A percentile compares a stretch with the other conserved stretches of the same genome.
phyloP scores from a whole-genome alignment of 495 filamentous ascomycete species.

The Aspergillus avenaceus region DNA sequence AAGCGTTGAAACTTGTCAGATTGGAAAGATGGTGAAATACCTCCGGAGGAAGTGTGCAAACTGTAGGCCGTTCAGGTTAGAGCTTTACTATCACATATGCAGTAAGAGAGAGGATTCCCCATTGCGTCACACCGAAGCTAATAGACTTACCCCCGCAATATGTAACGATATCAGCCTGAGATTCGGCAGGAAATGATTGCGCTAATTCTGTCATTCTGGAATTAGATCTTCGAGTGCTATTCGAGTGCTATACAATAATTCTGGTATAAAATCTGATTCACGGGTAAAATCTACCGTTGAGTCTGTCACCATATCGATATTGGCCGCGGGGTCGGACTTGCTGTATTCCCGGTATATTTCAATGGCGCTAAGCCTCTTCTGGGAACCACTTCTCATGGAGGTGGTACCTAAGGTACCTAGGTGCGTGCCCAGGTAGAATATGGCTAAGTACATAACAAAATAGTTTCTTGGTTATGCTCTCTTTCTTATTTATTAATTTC shows the following conservation, averaged over 20 bases:
- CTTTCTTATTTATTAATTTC: not conserved
- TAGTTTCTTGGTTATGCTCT: not conserved
- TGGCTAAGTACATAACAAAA: too few relatives aligned
- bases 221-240: not conserved
- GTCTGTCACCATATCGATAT: slow-evolving; percentile 5
- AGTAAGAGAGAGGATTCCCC: not conserved
- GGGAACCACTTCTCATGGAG: too few relatives aligned
- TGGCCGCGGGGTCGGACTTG: slow-evolving; percentile 13
- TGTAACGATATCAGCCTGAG: slow-evolving; percentile 61
- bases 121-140: slow-evolving; percentile 7
- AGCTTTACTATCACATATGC: not conserved
- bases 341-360: not conserved
- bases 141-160: slow-evolving; percentile 73
- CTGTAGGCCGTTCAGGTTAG: slow-evolving; percentile 41
- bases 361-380: not conserved
- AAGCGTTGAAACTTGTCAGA: too few relatives aligned
- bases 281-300: not conserved
- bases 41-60: slow-evolving; percentile 91
- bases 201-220: slow-evolving; percentile 38
- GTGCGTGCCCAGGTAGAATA: too few relatives aligned
- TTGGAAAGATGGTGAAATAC: slow-evolving; percentile 45
- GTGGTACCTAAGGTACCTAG: too few relatives aligned
- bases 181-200: slow-evolving; percentile 40
- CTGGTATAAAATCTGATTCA: not conserved
- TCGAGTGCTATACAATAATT: not conserved